Evolutionary conservation across 495 filamentous ascomycete species (phyloP).

Genomic region (Polyplosphaeria fusca): DNA sequence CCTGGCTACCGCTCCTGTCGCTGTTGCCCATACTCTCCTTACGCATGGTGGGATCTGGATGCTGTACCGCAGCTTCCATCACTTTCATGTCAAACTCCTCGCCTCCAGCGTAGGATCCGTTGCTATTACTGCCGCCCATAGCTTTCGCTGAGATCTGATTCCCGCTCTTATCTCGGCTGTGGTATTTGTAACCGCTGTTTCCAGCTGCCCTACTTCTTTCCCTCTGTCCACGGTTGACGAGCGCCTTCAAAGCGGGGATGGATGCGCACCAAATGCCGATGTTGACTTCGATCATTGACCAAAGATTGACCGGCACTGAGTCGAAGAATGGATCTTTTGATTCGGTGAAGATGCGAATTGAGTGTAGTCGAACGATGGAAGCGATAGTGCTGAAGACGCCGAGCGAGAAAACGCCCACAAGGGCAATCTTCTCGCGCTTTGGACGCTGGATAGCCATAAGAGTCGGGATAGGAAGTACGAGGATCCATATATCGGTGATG

Average conservation of each 20-base stretch:
- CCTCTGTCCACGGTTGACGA: conserved; percentile 41
- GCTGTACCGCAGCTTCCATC: background rate
- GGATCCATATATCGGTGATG: conserved; percentile 51
- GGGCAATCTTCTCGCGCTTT: conserved; percentile 46
- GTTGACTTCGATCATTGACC: conserved; percentile 50
- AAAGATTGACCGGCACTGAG: conserved; percentile 45
- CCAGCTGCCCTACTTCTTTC: conserved; percentile 34
- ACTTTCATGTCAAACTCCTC: conserved; percentile 10
- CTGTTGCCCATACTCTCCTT: background rate
- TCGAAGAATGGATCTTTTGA: conserved; percentile 38
- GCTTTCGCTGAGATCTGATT: background rate
- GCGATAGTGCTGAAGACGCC: conserved; percentile 47
- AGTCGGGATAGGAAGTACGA: conserved; percentile 50
- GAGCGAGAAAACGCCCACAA: conserved; percentile 50
- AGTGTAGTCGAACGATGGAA: conserved; percentile 48
- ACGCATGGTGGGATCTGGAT: background rate
- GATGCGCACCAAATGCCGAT: conserved; percentile 50
- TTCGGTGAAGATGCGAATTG: conserved; percentile 37
- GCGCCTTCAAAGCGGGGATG: conserved; percentile 39
- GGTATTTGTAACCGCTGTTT: conserved; percentile 16
- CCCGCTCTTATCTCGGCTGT: conserved; percentile 24
- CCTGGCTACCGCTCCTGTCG: conserved; percentile 12
- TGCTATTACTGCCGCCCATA: conserved; percentile 1
- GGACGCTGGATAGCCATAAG: conserved; percentile 46
- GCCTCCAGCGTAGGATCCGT: background rate